Base-by-base conservation (phyloP, 169 alveolate species). In the Cardiosporidium cionae region DNA sequence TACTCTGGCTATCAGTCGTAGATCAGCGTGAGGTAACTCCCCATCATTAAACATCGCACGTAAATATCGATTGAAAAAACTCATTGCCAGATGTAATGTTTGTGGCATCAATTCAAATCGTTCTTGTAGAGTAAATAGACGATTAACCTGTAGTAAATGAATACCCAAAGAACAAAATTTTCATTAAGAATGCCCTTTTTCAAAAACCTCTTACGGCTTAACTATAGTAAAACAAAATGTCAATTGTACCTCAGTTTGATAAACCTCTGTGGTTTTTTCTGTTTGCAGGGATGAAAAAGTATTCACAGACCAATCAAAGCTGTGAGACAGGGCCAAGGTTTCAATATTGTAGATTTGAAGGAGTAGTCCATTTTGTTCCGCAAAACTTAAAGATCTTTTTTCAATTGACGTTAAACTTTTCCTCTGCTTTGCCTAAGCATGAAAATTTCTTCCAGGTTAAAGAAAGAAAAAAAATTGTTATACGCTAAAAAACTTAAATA, bases 71-170 rank as follows among this genome's bases (percentile, higher is more conserved):
- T 44, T n/a, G 58, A 44, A 44, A n/a, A 16, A 44, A 44, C n/a
- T 44, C 58, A 44, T n/a, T 16, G 58, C 58, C 27, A 44, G 58
- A 44, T 44, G 58, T 16, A 44, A 44, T 16, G 58, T 44, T n/a
- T 44, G 16, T n/a, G 58, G 58, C 16, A n/a, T 16, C 16, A 44
- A 44, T n/a, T 44, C 58, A 44, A 44, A n/a, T 16, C n/a, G 16
- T 44, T 44, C 27, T 16, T n/a, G 16, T 16, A n/a, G 16, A 16
- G 16, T n/a, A 44, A 16, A 44, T 84, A 90, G 73, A 36, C 92
- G 89, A n/a, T 88, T 70, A 0, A 90, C 90, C 7, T 91, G 90
- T 1, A 83, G 80, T 25, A 85, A 64, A 65, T 89, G 78, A 16
- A 44, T 44, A 44, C 58, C 16, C 16, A 44, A 44, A 44, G n/a